A percentile compares a stretch with the other conserved stretches of the same genome.
Evolutionary conservation across 306 rosid species (phyloP).

Genomic region (Medicago ruthenica): DNA sequence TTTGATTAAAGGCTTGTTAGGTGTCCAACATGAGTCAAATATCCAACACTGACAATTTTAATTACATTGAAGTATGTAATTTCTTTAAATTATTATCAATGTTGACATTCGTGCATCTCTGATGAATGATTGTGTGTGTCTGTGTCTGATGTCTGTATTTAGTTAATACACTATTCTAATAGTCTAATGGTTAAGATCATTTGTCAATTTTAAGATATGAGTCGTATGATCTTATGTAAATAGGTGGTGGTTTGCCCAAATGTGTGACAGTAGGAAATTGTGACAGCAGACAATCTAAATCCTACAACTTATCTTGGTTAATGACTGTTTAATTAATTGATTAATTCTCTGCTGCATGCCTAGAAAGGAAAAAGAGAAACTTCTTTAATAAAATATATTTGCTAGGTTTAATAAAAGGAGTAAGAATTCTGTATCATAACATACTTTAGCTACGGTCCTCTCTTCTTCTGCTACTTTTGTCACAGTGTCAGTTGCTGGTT

Average conservation of each 20-base stretch:
- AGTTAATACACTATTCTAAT: too few relatives aligned
- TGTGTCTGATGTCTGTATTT: too few relatives aligned
- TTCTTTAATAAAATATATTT: conserved; percentile 26
- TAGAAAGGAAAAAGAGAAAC: neutral
- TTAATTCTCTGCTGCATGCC: conserved; percentile 41
- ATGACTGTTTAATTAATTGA: conserved; percentile 24
- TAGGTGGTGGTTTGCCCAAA: neutral
- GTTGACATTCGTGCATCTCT: too few relatives aligned
- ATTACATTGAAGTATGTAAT: too few relatives aligned
- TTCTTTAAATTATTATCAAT: too few relatives aligned
- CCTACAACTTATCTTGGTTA: conserved; percentile 50
- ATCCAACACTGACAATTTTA: too few relatives aligned
- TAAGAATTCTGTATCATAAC: neutral
- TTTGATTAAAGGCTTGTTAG: too few relatives aligned
- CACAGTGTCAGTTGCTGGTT: conserved; percentile 47
- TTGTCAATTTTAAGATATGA: neutral
- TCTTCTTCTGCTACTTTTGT: conserved; percentile 39
- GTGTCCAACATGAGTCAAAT: too few relatives aligned
- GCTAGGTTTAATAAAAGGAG: neutral
- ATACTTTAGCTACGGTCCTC: conserved; percentile 44
- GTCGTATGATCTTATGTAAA: neutral
- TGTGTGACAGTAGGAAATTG: neutral
- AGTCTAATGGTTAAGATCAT: neutral
- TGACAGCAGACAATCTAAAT: neutral
- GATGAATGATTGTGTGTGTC: too few relatives aligned